These are phyloP conservation scores for Populus nigra DNA, from an alignment of 345 rosid species.

Conservation along the genomic window DNA sequence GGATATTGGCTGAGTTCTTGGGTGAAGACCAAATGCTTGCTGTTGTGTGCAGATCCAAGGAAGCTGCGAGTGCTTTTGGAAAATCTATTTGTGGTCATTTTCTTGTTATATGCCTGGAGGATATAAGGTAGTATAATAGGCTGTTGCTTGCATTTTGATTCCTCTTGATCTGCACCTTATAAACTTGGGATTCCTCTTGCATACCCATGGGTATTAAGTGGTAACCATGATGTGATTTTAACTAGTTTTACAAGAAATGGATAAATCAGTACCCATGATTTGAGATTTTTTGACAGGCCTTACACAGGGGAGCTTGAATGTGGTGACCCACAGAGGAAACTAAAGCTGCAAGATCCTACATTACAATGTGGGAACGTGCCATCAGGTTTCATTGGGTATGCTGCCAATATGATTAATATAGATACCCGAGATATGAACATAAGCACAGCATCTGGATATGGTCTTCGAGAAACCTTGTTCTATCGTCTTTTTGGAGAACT, in stretches of 20 bases:
- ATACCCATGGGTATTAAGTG: not conserved
- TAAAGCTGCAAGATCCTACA: slow-evolving; percentile 43
- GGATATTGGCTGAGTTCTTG: slow-evolving; percentile 56
- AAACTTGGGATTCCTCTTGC: not conserved
- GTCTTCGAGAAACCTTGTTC: slow-evolving; percentile 61
- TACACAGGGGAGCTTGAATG: slow-evolving; percentile 25
- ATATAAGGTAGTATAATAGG: slow-evolving; percentile 34
- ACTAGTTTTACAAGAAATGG: not conserved
- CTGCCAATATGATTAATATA: slow-evolving; percentile 56
- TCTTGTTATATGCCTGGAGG: slow-evolving; percentile 49
- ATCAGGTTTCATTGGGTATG: slow-evolving; percentile 60
- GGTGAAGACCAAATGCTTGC: slow-evolving; percentile 72
- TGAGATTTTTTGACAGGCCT: slow-evolving; percentile 24
- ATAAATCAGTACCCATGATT: no score
- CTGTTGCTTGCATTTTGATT: not conserved
- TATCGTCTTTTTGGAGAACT: slow-evolving; percentile 47
- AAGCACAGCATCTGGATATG: slow-evolving; percentile 30
- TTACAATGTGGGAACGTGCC: slow-evolving; percentile 37
- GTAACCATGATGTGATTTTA: not conserved
- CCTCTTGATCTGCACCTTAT: no score
- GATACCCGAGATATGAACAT: slow-evolving; percentile 18
- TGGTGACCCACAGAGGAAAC: slow-evolving; percentile 40
- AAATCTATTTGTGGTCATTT: slow-evolving; percentile 43
- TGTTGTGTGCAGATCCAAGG: slow-evolving; percentile 50
- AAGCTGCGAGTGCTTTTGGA: slow-evolving; percentile 36